Percentiles rank a stretch among this genome's conserved stretches.
Conservation (phyloP, 1,284 basidiomycete species). For the Mycosarcoma mackinlayi region DNA sequence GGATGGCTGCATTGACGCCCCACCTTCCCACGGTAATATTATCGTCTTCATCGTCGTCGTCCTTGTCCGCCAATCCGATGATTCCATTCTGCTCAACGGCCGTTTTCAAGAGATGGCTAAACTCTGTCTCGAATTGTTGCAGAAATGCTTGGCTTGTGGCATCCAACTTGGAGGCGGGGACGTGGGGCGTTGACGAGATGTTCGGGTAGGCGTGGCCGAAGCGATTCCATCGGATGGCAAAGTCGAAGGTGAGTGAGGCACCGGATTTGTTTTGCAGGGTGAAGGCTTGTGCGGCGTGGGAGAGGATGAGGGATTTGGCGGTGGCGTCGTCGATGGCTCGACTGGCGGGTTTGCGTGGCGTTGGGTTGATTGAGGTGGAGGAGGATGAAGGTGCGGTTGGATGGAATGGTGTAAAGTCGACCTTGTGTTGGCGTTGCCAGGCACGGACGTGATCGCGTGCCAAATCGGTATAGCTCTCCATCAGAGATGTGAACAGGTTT, state of each 20-base stretch:
- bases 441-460: conserved; percentile 17
- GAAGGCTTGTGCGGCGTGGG: not conserved
- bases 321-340: conserved; percentile 9
- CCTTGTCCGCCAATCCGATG: conserved; percentile 13
- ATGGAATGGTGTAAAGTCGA: conserved; percentile 29
- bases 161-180: not conserved
- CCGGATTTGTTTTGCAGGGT: conserved; percentile 5
- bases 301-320: conserved; percentile 14
- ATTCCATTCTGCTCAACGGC: conserved; percentile 15
- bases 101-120: conserved; percentile 19
- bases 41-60: conserved; percentile 10
- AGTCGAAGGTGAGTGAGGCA: conserved; percentile 11
- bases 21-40: conserved; percentile 14
- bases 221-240: conserved; percentile 26
- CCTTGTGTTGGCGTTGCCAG: conserved; percentile 1
- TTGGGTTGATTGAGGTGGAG: not conserved
- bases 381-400: conserved; percentile 2
- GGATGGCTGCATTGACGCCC: conserved; percentile 12
- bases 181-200: conserved; percentile 1
- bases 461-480: conserved; percentile 29
- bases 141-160: conserved; percentile 2
- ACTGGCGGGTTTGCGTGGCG: conserved; percentile 8
- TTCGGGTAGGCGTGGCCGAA: conserved; percentile 30
- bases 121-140: conserved; percentile 6
- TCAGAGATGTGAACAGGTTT: conserved; percentile 19